Percentiles rank a stretch among this genome's conserved stretches.
phyloP scores from a whole-genome alignment of 371 early-diverging fungal genomes.

The Rhizopus stolonifer region DNA sequence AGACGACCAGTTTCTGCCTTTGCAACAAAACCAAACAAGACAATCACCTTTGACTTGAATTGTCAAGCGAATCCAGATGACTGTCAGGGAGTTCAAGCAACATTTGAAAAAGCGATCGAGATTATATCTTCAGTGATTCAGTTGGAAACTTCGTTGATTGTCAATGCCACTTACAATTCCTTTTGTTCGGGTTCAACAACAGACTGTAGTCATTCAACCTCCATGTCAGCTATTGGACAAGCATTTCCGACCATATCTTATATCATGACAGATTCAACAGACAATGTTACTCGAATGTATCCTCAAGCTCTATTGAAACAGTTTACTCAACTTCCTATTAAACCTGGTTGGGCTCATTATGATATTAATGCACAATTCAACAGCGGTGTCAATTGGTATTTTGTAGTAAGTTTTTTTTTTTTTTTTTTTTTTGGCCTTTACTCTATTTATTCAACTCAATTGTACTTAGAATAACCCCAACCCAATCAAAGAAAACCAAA shows the following conservation, averaged over 20 bases:
- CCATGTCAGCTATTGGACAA: conserved; percentile 32
- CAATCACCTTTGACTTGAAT: conserved; percentile 5
- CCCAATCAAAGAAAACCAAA: conserved; percentile 18
- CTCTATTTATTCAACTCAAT: too few species aligned
- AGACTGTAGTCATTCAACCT: conserved; percentile 22
- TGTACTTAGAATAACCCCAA: conserved; percentile 15
- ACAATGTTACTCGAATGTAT: conserved; percentile 47
- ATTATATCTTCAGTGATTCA: conserved; percentile 32
- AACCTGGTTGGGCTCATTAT: conserved; percentile 23
- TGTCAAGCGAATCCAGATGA: background rate
- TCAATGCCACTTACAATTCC: conserved; percentile 49
- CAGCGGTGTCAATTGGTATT: conserved; percentile 49
- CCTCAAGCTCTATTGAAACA: conserved; percentile 67
- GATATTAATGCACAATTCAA: conserved; percentile 67
- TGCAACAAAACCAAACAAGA: background rate
- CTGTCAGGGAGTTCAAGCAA: conserved; percentile 1
- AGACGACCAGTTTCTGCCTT: conserved; percentile 4
- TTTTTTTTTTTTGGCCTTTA: too few species aligned
- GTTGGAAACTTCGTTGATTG: conserved; percentile 38
- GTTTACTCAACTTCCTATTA: conserved; percentile 24
- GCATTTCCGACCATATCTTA: conserved; percentile 44
- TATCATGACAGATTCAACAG: conserved; percentile 30
- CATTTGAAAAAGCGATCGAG: conserved; percentile 7
- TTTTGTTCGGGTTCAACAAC: conserved; percentile 42
- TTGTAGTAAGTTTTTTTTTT: conserved; percentile 19